A percentile compares a stretch with the other conserved stretches of the same genome.
phyloP scores from a whole-genome alignment of 2,329 filamentous ascomycete species.

The Paecilomyces sp. region DNA sequence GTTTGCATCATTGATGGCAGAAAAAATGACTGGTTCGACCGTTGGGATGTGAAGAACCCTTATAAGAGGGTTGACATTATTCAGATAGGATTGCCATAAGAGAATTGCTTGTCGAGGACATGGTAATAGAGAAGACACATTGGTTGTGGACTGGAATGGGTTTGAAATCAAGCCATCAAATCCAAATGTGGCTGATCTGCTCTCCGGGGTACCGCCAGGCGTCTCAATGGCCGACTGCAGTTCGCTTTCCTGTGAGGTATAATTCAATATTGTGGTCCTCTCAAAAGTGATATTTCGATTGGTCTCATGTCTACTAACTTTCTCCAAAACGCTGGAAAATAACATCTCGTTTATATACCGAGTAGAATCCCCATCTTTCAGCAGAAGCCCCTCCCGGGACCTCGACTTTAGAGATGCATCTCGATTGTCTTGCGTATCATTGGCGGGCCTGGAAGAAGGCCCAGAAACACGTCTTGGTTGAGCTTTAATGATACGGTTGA shows the following conservation, averaged over 20 bases:
- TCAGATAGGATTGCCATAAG: conserved; percentile 14
- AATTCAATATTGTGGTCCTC: background rate
- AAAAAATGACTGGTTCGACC: conserved; percentile 10
- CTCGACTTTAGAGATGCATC: background rate
- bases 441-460: background rate
- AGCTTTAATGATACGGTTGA: background rate
- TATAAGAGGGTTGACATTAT: conserved; percentile 13
- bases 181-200: background rate
- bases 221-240: conserved; percentile 11
- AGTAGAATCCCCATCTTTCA: conserved; percentile 13
- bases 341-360: conserved; percentile 23
- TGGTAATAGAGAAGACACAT: conserved; percentile 2
- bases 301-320: conserved; percentile 5
- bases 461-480: background rate
- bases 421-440: background rate
- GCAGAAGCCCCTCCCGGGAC: conserved; percentile 12
- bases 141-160: background rate
- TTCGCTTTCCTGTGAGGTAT: conserved; percentile 11
- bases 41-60: conserved; percentile 17
- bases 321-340: conserved; percentile 18
- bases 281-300: background rate
- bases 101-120: conserved; percentile 5
- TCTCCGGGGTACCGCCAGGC: conserved; percentile 1
- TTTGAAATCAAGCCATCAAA: conserved; percentile 6
- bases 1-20: conserved; percentile 10